Conservation (phyloP, 495 filamentous ascomycete genomes). For the Penicillium parvum region DNA sequence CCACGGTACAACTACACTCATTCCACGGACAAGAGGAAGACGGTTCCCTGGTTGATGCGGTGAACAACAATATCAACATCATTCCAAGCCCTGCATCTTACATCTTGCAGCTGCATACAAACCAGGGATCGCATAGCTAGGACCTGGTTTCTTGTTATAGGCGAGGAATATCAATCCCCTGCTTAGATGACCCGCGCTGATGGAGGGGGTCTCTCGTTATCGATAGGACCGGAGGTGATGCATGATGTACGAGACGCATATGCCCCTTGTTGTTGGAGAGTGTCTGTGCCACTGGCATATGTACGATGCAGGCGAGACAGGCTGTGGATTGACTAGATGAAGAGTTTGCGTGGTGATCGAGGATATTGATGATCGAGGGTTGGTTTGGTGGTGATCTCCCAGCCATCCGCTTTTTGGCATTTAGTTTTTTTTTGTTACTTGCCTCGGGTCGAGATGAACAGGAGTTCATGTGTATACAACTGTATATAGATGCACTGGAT, state of each 20-base stretch:
- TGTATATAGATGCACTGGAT: no score
- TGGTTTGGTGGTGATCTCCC: conserved; percentile 10
- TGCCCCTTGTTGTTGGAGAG: no score
- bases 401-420: conserved; percentile 11
- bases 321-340: no score
- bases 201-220: conserved; percentile 21
- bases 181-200: conserved; percentile 9
- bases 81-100: no score
- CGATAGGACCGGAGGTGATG: conserved; percentile 18
- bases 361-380: not conserved
- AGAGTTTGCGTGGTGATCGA: not conserved
- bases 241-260: conserved; percentile 9
- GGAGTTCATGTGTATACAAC: not conserved
- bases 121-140: no score
- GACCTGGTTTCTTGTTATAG: no score
- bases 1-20: conserved; percentile 7
- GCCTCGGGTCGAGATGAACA: conserved; percentile 2
- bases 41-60: conserved; percentile 4
- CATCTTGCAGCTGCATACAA: no score
- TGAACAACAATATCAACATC: conserved; percentile 1
- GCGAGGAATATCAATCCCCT: not conserved
- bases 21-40: conserved; percentile 11
- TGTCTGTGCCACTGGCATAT: no score
- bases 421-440: conserved; percentile 4
- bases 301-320: no score